Percentiles rank a stretch among this genome's conserved stretches.
These are phyloP conservation scores for Fragaria nilgerrensis DNA, from an alignment of 306 rosid species.

Conservation along the genomic window DNA sequence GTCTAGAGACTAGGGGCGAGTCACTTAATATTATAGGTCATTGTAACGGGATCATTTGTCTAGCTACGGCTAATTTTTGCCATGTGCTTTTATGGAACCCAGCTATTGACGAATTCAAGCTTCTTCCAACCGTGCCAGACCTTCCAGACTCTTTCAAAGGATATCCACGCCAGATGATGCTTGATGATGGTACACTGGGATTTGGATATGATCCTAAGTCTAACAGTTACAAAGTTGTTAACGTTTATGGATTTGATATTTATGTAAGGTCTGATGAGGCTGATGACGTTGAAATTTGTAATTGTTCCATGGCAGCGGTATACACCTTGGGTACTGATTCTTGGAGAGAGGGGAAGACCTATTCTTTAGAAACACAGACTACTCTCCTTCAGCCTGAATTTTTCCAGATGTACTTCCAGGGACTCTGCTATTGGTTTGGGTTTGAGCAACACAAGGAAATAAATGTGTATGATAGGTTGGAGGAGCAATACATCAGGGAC, in stretches of 20 bases:
- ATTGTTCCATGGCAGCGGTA: background rate
- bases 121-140: background rate
- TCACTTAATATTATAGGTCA: background rate
- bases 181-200: background rate
- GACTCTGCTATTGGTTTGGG: slow-evolving; percentile 2
- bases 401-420: background rate
- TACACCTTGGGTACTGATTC: background rate
- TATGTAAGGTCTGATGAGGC: background rate
- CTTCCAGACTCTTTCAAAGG: background rate
- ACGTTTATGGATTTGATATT: too few relatives aligned
- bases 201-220: background rate
- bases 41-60: background rate
- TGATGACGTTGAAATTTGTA: too few relatives aligned
- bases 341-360: background rate
- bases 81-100: background rate
- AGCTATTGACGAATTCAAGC: background rate
- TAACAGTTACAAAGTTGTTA: background rate
- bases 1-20: background rate
- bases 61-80: background rate
- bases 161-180: too few relatives aligned
- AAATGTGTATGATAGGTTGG: background rate
- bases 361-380: background rate
- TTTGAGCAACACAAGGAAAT: background rate
- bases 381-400: background rate
- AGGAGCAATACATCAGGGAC: rapidly evolving